These are phyloP conservation scores for Irpex sp. DNA, from an alignment of 1,284 basidiomycete genomes.

Conservation along the genomic window DNA sequence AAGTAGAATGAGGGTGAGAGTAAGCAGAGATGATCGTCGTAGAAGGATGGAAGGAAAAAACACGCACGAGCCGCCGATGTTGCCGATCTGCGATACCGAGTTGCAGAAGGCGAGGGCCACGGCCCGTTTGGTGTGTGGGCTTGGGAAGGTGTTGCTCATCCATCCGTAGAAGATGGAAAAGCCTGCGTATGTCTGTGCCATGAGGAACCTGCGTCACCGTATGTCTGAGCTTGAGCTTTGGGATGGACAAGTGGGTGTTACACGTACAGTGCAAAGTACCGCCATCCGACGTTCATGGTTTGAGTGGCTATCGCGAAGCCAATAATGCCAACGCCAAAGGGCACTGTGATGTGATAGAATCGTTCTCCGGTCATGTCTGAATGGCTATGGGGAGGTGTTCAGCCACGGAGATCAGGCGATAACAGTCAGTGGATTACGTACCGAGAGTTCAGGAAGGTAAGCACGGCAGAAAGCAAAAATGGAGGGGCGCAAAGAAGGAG, in stretches of 20 bases:
- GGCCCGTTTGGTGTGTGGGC: constrained; percentile 69
- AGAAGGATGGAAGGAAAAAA: background rate
- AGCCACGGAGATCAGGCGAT: too few species aligned
- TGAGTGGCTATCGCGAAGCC: constrained; percentile 72
- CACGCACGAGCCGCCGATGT: constrained; percentile 61
- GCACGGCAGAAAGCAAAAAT: constrained; percentile 65
- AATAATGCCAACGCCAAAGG: constrained; percentile 55
- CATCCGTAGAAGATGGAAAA: constrained; percentile 70
- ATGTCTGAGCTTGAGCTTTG: background rate
- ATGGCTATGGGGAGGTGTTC: too few species aligned
- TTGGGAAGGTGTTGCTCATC: constrained; percentile 69
- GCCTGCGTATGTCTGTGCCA: constrained; percentile 71
- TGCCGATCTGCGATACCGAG: constrained; percentile 66
- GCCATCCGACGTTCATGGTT: constrained; percentile 61
- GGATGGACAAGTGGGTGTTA: background rate
- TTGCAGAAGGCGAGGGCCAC: constrained; percentile 75
- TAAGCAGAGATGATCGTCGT: background rate
- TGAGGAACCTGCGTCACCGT: constrained; percentile 52
- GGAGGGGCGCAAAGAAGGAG: constrained; percentile 76
- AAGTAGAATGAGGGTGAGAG: background rate
- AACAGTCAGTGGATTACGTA: constrained; percentile 23
- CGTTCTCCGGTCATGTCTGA: constrained; percentile 69
- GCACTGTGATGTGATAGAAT: constrained; percentile 58
- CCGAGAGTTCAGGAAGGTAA: constrained; percentile 48
- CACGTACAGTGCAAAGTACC: constrained; percentile 71